Evolutionary conservation across 441 rosid species (phyloP).

Genomic region (Corymbia citriodora): DNA sequence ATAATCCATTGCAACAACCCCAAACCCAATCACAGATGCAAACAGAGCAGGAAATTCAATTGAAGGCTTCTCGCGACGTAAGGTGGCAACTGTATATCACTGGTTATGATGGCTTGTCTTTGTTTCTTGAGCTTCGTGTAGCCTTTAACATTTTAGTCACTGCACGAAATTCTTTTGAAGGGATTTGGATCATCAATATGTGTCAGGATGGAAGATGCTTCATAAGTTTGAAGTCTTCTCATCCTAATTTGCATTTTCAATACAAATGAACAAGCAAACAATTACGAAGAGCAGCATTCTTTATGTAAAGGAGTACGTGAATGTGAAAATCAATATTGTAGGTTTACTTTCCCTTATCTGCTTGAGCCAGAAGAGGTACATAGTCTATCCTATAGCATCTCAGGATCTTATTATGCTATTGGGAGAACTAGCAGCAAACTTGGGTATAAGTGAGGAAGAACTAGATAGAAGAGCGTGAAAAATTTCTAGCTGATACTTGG

Average conservation of each 20-base stretch:
- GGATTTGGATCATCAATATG: not conserved
- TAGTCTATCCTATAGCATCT: not conserved
- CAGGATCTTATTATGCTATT: not conserved
- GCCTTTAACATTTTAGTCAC: not conserved
- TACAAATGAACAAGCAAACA: not conserved
- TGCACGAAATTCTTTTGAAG: not conserved
- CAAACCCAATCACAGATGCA: slow-evolving; percentile 25
- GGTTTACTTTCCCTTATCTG: not conserved
- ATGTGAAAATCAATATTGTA: not conserved
- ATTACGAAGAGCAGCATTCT: not conserved
- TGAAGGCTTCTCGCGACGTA: slow-evolving; percentile 81
- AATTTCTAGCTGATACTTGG: not conserved
- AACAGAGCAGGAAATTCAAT: slow-evolving; percentile 54
- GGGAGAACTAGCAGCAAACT: not conserved
- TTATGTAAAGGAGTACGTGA: not conserved
- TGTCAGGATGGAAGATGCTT: not conserved
- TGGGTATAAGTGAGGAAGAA: not conserved
- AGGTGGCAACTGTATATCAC: slow-evolving; percentile 59
- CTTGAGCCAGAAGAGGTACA: not conserved
- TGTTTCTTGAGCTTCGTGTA: not conserved
- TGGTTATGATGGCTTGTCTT: slow-evolving; percentile 19
- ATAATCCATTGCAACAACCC: slow-evolving; percentile 4
- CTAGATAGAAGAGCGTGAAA: not conserved
- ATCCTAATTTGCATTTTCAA: not conserved
- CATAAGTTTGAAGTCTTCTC: not conserved